Conservation (phyloP, 73 alveolate species). For the Paramecium primaurelia region DNA sequence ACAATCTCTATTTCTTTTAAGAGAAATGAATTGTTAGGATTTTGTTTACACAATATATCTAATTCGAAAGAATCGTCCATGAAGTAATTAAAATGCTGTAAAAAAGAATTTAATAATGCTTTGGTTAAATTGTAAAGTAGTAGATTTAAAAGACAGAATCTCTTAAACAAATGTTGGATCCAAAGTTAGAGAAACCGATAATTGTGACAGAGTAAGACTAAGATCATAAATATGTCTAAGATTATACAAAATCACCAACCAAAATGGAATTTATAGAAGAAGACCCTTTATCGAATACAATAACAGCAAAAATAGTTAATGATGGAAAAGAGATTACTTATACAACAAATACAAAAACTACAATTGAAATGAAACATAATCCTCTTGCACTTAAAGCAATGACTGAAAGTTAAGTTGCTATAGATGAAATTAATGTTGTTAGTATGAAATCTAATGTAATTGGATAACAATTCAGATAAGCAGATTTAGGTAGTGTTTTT, state of each 20-base stretch:
- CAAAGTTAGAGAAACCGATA: neutral
- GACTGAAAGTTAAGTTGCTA: constrained; percentile 4
- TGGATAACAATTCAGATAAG: neutral
- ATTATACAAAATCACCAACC: neutral
- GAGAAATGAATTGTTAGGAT: neutral
- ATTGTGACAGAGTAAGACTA: neutral
- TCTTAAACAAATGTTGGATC: neutral
- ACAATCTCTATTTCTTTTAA: neutral
- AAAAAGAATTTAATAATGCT: neutral
- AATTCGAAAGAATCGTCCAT: constrained; percentile 20
- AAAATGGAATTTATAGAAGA: constrained; percentile 1
- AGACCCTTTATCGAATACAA: neutral
- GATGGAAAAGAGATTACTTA: neutral
- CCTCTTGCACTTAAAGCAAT: constrained; percentile 45
- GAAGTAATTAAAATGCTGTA: neutral
- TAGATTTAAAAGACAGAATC: neutral
- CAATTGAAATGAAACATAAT: constrained; percentile 44
- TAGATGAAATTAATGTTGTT: neutral
- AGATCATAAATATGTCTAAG: neutral
- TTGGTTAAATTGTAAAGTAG: neutral
- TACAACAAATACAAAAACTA: neutral
- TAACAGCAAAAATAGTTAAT: neutral
- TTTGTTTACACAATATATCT: neutral
- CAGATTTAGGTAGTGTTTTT: constrained; percentile 36
- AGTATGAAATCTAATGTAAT: neutral